Base-by-base conservation (phyloP, 495 filamentous ascomycete genomes). In the Podospora pseudoanserina region DNA sequence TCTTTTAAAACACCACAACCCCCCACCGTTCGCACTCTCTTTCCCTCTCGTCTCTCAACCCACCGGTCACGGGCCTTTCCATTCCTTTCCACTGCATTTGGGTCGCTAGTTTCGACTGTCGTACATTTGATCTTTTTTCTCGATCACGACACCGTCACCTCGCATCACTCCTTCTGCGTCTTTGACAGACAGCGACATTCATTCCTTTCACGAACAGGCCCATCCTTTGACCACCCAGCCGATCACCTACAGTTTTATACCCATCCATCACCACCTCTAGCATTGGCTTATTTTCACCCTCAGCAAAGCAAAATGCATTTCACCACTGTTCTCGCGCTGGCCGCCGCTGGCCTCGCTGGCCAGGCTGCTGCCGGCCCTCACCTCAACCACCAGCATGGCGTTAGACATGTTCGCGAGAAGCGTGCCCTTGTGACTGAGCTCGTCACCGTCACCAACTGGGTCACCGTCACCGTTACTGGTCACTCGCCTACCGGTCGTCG, bases 51-150 rank as follows among this genome's bases (percentile, higher is more conserved):
- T 34, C 54, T 67, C 71, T 54, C 57, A 66, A 69, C 69, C 70
- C 68, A 69, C 54, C 67, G 63, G 71, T 77, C 60, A 19, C 66
- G 62, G 70, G 70, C 66, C 44, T 61, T 63, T 72, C 59, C 64
- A 32, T 75, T 71, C 70, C 65, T 69, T 75, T 71, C 72, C 63
- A 62, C 68, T 67, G 66, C 64, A 64, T 73, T 75, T 61, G 64
- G 77, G 79, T 79, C 73, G 79, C 80, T 74, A 83, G 78, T 72
- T 73, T 78, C 78, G 77, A 79, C 68, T 75, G 71, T 72, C 67
- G 64, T 65, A 60, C 65, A 66, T 64, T 39, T 62, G 67, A 65
- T 70, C 70, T 74, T 68, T 67, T 75, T 70, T 65, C 65, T 65
- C 59, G 30, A 67, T 67, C 57, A 55, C 54, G 58, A 70, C 60